Evolutionary conservation across 2,329 filamentous ascomycete genomes (phyloP), one percentile per base, ranked within the genome.

Genomic region (Diaporthe eres): DNA sequence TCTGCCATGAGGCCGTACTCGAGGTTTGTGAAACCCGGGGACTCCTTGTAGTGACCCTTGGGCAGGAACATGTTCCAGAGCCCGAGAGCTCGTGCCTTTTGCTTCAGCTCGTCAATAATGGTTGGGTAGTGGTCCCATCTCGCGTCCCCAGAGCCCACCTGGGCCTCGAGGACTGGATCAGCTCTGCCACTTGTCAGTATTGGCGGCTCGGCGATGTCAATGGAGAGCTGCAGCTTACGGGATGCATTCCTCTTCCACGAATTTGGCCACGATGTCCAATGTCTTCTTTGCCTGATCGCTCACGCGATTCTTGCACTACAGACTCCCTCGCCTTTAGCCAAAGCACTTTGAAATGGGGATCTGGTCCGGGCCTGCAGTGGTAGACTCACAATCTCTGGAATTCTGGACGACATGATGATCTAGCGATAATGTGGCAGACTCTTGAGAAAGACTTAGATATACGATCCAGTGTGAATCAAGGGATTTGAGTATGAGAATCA

Each of bases 21-120:
- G 77, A 99, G 88, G 85, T 98, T 99, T 76, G 92, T 95, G 87
- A 95, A 98, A 47, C 97, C 97, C 34, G 96, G 95, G 1, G 95
- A 97, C 87, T 98, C 95, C 84, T 94, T 95, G 90, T 98, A 98
- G 86, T 98, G 96, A 81, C 93, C 95, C 87, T 94, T 96, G 78
- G 97, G 95, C 80, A 99, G 86, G 89, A 99, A 99, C 93, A 99
- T 94, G 86, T 99, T 99, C 97, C 97, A 99, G 61, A 99, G 89
- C 1, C 96, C 97, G 37, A 98, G 90, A 80, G 93, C 90, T 82
- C 89, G 91, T 60, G 96, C 97, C 84, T 95, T 94, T 78, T 86
- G 88, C 90, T 98, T 98, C 80, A 99, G 90, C 74, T 97, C 93
- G 80, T 99, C 97, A 77, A 99, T 90, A 80, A 98, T 89, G 57